Evolutionary conservation across 106 monocot species (phyloP), one percentile per base, ranked within the genome.

Genomic region (Narthecium ossifragum): DNA sequence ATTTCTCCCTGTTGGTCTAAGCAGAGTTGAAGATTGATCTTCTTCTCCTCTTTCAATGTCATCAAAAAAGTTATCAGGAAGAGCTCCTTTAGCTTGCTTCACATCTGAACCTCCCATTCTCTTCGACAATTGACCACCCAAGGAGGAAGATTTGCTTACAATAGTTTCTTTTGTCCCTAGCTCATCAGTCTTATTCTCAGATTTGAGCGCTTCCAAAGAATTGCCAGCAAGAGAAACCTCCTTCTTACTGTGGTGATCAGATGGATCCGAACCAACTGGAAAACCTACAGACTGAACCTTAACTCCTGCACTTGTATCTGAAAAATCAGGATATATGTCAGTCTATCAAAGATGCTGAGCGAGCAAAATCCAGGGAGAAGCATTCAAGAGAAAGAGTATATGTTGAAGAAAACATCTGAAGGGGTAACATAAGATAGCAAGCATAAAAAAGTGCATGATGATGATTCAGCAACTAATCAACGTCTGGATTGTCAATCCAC

Each of bases 1-100:
- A n/a, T n/a, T n/a, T n/a, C n/a, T n/a, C n/a, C n/a, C n/a, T n/a
- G n/a, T n/a, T n/a, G n/a, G n/a, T n/a, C n/a, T n/a, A n/a, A n/a
- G n/a, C n/a, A n/a, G n/a, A n/a, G n/a, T n/a, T n/a, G 40, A 38
- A 26, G 59, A 30, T 29, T 46, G n/a, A 57, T 47, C 53, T 64
- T 64, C 69, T 68, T 24, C 66, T 69, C 26, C 37, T n/a, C 11
- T 8, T 20, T 32, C 38, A 6, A 45, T 63, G 47, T 15, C 28
- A 23, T 76, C 62, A 61, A 66, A 60, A 50, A 63, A 81, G 17
- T 49, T 53, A 39, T 73, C 50, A 59, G 70, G 71, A 61, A 72
- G 56, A 57, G 31, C 29, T 26, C 62, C 38, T 26, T 70, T 76
- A 60, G 26, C 53, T 58, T 66, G 69, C 31, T 64, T 72, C n/a